Percentiles rank a stretch among this genome's conserved stretches.
These are phyloP conservation scores for Cornus kousa DNA, from an alignment of 148 eudicot species.

Conservation along the genomic window DNA sequence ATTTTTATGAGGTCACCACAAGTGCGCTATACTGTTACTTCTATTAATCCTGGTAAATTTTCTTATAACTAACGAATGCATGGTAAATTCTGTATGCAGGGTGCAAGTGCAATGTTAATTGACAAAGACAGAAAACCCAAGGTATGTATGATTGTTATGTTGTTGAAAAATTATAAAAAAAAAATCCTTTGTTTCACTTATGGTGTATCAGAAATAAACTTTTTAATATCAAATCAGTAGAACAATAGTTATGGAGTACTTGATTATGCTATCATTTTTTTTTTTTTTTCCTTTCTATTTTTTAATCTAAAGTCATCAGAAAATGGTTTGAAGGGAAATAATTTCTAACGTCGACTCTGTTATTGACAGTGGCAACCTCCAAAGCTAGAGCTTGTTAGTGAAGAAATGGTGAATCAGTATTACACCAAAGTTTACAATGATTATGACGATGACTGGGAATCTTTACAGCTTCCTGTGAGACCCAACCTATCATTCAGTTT, in stretches of 20 bases:
- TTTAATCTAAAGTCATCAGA: neutral
- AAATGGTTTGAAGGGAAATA: neutral
- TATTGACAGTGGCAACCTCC: slow-evolving; percentile 32
- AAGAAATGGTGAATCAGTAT: slow-evolving; percentile 19
- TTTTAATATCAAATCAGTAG: too few species aligned
- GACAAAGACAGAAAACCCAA: slow-evolving; percentile 39
- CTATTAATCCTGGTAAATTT: neutral
- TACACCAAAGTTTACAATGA: slow-evolving; percentile 4
- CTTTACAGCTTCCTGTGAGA: neutral
- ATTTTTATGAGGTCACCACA: slow-evolving; percentile 26
- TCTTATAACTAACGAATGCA: neutral
- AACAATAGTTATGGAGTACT: too few species aligned
- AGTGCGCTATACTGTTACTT: neutral
- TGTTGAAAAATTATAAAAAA: too few species aligned
- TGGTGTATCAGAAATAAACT: too few species aligned
- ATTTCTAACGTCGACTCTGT: neutral
- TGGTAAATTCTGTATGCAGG: slow-evolving; percentile 16
- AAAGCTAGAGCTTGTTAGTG: slow-evolving; percentile 28
- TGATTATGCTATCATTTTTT: too few species aligned
- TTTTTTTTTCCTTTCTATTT: too few species aligned
- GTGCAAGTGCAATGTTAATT: slow-evolving; percentile 33
- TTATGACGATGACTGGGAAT: slow-evolving; percentile 13
- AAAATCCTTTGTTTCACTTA: too few species aligned
- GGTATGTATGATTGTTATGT: slow-evolving; percentile 10
- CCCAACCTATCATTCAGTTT: neutral